phyloP scores from a whole-genome alignment of 192 early-diverging fungal species.

The Phlyctochytrium bullatum region DNA sequence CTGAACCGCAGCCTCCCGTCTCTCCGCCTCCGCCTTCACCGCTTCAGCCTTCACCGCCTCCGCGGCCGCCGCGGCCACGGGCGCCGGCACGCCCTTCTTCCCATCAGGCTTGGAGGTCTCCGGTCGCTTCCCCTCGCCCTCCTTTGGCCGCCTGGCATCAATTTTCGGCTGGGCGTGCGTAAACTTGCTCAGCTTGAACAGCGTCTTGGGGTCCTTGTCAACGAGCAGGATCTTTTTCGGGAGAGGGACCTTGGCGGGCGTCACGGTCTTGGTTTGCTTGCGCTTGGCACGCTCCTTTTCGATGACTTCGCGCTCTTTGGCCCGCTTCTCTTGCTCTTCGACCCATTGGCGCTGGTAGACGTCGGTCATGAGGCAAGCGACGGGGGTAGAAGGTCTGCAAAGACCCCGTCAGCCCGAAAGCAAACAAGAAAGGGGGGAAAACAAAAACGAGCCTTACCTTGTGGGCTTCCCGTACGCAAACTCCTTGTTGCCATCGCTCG shows the following conservation, averaged over 20 bases:
- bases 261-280: constrained; percentile 16
- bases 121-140: not conserved
- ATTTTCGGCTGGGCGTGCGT: constrained; percentile 36
- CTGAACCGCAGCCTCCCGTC: not conserved
- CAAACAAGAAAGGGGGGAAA: not conserved
- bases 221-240: constrained; percentile 15
- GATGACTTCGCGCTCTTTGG: constrained; percentile 14
- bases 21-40: not conserved
- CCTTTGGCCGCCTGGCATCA: constrained; percentile 15
- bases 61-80: not conserved
- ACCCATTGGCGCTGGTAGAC: constrained; percentile 54
- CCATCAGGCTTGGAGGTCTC: not conserved
- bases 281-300: constrained; percentile 8
- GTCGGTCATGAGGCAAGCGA: constrained; percentile 56
- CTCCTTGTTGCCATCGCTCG: constrained; percentile 47
- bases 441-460: constrained; percentile 30
- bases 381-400: constrained; percentile 55
- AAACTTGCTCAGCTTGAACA: constrained; percentile 57
- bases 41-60: not conserved
- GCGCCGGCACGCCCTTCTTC: not conserved
- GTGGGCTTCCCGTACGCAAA: constrained; percentile 61
- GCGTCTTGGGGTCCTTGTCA: constrained; percentile 38
- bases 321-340: constrained; percentile 22
- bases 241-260: not conserved
- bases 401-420: not conserved